These are phyloP conservation scores for Kluyveromyces sp. DNA, from an alignment of 1,139 yeast genomes.

Conservation along the genomic window DNA sequence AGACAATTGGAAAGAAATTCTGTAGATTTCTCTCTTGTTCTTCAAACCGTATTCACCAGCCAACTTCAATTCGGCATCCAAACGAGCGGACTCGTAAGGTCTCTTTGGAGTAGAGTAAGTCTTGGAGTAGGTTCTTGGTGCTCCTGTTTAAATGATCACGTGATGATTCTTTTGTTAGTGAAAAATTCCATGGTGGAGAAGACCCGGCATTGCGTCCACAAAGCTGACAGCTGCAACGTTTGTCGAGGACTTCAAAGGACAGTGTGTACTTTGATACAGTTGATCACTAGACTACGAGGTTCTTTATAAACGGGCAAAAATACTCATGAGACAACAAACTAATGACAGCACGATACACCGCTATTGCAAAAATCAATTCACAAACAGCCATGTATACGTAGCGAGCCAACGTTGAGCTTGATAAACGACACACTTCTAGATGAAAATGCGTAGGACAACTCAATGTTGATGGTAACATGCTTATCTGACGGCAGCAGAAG, in stretches of 20 bases:
- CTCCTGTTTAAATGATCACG: conserved; percentile 43
- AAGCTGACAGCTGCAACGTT: background rate
- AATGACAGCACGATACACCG: background rate
- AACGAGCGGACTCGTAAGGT: conserved; percentile 96
- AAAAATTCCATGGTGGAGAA: conserved; percentile 4
- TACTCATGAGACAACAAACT: conserved; percentile 11
- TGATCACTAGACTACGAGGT: conserved; percentile 11
- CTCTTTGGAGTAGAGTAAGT: conserved; percentile 99
- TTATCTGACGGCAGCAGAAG: background rate
- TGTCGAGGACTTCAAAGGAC: conserved; percentile 12
- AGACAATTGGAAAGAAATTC: conserved; percentile 97
- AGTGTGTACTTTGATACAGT: conserved; percentile 6
- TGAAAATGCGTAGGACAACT: background rate
- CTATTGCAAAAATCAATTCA: background rate
- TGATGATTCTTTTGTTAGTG: conserved; percentile 5
- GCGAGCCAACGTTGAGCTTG: background rate
- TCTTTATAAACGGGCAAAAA: conserved; percentile 5
- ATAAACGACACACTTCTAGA: background rate
- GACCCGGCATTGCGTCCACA: background rate
- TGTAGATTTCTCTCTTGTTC: conserved; percentile 99
- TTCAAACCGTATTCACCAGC: conserved; percentile 99
- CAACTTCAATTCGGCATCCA: conserved; percentile 97
- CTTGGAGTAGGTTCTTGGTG: conserved; percentile 99
- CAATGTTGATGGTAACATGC: background rate
- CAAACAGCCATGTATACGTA: background rate